Base-by-base conservation (phyloP, 768 basidiomycete genomes). In the Tylopilus balloui region DNA sequence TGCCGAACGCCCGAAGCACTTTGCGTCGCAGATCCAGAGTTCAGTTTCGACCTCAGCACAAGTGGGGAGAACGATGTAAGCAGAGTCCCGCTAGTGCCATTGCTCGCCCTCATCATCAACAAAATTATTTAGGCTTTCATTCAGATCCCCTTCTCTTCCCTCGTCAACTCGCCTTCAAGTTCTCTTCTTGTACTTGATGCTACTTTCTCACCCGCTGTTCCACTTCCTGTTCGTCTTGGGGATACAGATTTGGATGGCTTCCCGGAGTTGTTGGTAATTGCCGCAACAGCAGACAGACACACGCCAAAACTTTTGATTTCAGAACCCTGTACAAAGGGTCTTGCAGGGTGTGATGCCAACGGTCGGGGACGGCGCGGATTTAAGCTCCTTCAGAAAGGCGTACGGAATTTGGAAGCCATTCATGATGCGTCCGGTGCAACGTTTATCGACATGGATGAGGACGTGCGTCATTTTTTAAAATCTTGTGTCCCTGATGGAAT, bases 191-290 rank as follows among this genome's bases (percentile, higher is more conserved):
- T 89, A 3, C 66, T 78, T 7, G 88, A 93, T 58, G 79, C 75
- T 4, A 78, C 85, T 0, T 78, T 78, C 58, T 73, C 65, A 1
- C 87, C 90, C 0, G 57, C 82, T 0, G 63, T 94, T 6, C 92
- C 94, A 1, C 67, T 94, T 14, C 77, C 91, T 0, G 67, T 97
- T 41, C 84, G 84, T 52, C 70, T 93, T 0, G 96, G 93, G 27
- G 96, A 99, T 68, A 85, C 79, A 43, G 88, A 97, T 65, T 74
- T 95, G 17, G 94, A 98, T 62, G 96, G 96, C 3, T 98, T 88
- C 69, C 93, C 95, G 0, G 96, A 98, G 58, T 60, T 97, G 8
- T 69, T 96, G 7, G 59, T 81, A 9, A 81, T 83, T 20, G 61
- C 76, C 1, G 80, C 67, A 55, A 77, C 6, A 60, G 75, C 35